Evolutionary conservation across 805 yeast species (phyloP).

Genomic region (Wickerhamomyces ciferrii): DNA sequence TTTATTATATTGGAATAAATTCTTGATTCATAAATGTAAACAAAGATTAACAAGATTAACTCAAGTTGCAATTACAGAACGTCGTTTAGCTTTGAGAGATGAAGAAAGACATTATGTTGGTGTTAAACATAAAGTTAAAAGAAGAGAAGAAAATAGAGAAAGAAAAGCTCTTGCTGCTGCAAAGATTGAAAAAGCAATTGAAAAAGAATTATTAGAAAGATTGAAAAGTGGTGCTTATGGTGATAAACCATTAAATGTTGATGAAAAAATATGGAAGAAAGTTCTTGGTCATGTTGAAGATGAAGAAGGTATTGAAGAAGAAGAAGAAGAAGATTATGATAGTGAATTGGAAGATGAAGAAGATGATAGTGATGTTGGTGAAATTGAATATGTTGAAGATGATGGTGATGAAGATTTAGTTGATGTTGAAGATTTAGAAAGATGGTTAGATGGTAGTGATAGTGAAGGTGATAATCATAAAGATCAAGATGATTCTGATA

Average conservation of each 20-base stretch:
- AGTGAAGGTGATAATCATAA: slow-evolving; percentile 30
- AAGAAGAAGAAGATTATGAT: slow-evolving; percentile 44
- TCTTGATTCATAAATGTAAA: slow-evolving; percentile 87
- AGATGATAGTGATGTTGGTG: slow-evolving; percentile 57
- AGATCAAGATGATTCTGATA: slow-evolving; percentile 29
- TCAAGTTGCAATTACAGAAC: slow-evolving; percentile 92
- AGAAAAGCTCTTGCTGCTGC: slow-evolving; percentile 97
- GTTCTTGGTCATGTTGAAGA: slow-evolving; percentile 81
- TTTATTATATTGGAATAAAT: slow-evolving; percentile 89
- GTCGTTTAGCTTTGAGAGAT: slow-evolving; percentile 84
- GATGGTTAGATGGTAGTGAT: slow-evolving; percentile 65
- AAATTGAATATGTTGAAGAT: slow-evolving; percentile 84
- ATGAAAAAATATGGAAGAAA: slow-evolving; percentile 92
- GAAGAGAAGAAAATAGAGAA: slow-evolving; percentile 92
- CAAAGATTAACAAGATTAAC: slow-evolving; percentile 93
- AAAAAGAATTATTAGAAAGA: slow-evolving; percentile 90
- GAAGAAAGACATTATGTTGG: slow-evolving; percentile 94
- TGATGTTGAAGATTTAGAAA: slow-evolving; percentile 89
- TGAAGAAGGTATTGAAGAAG: slow-evolving; percentile 47
- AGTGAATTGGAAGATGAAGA: slow-evolving; percentile 44
- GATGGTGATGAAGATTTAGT: slow-evolving; percentile 90
- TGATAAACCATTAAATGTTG: slow-evolving; percentile 95
- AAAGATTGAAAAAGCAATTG: slow-evolving; percentile 92
- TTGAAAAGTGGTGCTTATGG: slow-evolving; percentile 98
- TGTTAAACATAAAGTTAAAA: slow-evolving; percentile 86